Conservation (phyloP, 192 early-diverging fungal species). For the Gamsiella multidivaricata region DNA sequence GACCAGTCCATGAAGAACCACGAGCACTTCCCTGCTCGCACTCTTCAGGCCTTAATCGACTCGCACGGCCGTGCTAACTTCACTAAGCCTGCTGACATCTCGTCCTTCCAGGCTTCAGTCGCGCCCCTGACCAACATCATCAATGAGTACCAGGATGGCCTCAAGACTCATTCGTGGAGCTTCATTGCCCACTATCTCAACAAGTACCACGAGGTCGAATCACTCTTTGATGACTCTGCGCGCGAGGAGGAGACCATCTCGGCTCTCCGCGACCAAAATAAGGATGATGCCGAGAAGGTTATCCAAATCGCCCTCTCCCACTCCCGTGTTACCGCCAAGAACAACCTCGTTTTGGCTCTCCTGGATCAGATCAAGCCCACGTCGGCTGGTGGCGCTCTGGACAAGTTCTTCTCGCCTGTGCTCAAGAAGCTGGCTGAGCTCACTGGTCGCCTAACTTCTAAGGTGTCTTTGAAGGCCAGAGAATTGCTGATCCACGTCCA, state of each 20-base stretch:
- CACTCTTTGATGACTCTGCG: constrained; percentile 76
- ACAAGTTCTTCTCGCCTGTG: constrained; percentile 79
- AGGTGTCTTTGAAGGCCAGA: constrained; percentile 94
- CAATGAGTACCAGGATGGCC: constrained; percentile 75
- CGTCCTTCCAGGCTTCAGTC: constrained; percentile 69
- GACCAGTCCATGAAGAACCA: constrained; percentile 51
- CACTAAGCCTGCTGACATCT: constrained; percentile 72
- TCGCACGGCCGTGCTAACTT: constrained; percentile 56
- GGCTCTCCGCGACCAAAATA: constrained; percentile 86
- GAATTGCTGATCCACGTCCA: constrained; percentile 95
- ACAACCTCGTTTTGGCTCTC: constrained; percentile 79
- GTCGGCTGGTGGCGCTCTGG: constrained; percentile 68
- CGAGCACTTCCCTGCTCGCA: constrained; percentile 76
- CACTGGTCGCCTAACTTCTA: constrained; percentile 77
- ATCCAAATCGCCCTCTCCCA: constrained; percentile 81
- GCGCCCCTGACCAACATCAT: constrained; percentile 76
- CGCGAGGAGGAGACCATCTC: constrained; percentile 89
- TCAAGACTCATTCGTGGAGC: constrained; percentile 78
- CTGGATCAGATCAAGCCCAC: constrained; percentile 84
- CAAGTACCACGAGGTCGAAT: constrained; percentile 87
- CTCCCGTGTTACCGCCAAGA: constrained; percentile 82
- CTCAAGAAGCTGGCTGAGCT: constrained; percentile 85
- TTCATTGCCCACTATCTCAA: constrained; percentile 82
- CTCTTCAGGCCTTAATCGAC: constrained; percentile 73
- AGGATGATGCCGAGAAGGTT: constrained; percentile 80